Evolutionary conservation across 352 stramenopile genomes (phyloP).

Genomic region (Pythium insidiosum): DNA sequence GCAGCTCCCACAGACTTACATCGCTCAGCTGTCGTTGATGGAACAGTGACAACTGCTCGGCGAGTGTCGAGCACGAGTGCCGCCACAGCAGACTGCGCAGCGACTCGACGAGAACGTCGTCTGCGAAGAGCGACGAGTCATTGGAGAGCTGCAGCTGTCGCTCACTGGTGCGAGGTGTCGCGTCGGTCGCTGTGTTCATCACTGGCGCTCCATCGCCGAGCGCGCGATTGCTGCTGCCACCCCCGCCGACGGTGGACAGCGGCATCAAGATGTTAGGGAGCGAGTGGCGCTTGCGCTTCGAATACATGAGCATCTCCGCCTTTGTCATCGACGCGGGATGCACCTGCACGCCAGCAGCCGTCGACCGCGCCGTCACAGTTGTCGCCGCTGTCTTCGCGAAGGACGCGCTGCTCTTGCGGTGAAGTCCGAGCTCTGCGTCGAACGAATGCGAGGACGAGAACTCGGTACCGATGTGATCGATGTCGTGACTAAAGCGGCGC

Average conservation of each 20-base stretch:
- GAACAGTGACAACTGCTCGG: conserved; percentile 58
- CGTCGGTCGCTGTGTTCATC: too few species aligned
- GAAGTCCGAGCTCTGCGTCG: conserved; percentile 10
- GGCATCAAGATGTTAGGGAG: conserved; percentile 50
- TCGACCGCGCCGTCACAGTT: too few species aligned
- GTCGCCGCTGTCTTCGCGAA: conserved; percentile 10
- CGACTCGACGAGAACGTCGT: conserved; percentile 31
- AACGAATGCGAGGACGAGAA: conserved; percentile 7
- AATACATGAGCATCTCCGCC: conserved; percentile 3
- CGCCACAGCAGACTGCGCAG: conserved; percentile 42
- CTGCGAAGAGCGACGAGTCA: conserved; percentile 32
- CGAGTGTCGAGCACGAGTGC: conserved; percentile 39
- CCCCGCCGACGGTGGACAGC: conserved; percentile 1
- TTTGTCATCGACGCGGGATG: conserved; percentile 19
- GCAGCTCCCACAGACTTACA: conserved; percentile 48
- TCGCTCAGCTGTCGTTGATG: conserved; percentile 42
- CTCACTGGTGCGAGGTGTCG: too few species aligned
- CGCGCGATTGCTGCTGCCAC: conserved; percentile 4
- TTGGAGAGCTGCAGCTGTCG: too few species aligned
- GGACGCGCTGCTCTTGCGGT: background rate
- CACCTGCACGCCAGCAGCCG: too few species aligned
- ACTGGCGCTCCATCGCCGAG: too few species aligned
- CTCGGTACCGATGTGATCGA: conserved; percentile 11
- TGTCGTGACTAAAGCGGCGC: conserved; percentile 54
- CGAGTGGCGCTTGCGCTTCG: conserved; percentile 56